Evolutionary conservation across 164 flowering plant species (phyloP).

Genomic region (Vitis vinifera): DNA sequence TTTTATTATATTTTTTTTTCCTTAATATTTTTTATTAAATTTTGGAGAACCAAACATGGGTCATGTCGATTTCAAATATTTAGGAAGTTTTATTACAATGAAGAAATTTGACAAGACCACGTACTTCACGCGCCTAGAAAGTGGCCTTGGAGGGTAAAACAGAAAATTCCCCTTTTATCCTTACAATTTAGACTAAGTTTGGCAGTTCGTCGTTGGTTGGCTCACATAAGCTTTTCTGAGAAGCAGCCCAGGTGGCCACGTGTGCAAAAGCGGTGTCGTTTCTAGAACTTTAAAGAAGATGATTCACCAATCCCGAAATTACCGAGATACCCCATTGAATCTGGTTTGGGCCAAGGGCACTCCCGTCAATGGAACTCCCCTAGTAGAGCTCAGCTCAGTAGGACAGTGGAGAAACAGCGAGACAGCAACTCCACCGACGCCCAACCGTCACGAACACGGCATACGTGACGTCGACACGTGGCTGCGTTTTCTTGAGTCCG

Average conservation of each 20-base stretch:
- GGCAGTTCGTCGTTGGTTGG: conserved; percentile 6
- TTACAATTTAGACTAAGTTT: not conserved
- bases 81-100: too few species aligned
- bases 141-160: not conserved
- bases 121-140: not conserved
- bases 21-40: too few species aligned
- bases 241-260: not conserved
- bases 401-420: not conserved
- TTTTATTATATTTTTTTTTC: too few species aligned
- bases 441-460: conserved; percentile 1
- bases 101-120: not conserved
- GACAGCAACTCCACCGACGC: conserved; percentile 1
- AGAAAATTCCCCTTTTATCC: not conserved
- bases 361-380: not conserved
- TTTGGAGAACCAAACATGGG: too few species aligned
- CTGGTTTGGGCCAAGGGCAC: not conserved
- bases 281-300: not conserved
- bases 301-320: not conserved
- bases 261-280: not conserved
- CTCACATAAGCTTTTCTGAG: conserved; percentile 4
- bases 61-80: too few species aligned
- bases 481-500: not conserved
- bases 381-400: not conserved
- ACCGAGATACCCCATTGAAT: not conserved
- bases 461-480: conserved; percentile 10